Conservation (phyloP, 169 alveolate species). For the Plasmodium fragile region DNA sequence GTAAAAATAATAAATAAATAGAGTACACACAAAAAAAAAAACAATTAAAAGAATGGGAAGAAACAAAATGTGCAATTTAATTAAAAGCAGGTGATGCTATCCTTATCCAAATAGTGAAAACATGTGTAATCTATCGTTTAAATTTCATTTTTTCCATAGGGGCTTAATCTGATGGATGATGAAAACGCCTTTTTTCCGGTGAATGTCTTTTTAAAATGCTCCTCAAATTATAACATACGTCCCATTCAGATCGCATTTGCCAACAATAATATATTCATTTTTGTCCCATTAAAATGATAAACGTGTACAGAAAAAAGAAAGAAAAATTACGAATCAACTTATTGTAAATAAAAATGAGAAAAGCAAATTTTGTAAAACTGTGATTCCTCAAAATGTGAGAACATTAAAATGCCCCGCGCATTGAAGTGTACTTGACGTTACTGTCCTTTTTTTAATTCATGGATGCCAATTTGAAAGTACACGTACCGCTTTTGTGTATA, state of each 20-base stretch:
- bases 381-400: not conserved
- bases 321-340: not conserved
- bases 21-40: not conserved
- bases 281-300: not conserved
- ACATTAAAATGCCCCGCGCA: not conserved
- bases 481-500: not conserved
- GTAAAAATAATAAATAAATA: not conserved
- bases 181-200: not conserved
- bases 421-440: not conserved
- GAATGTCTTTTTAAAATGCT: constrained; percentile 4
- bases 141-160: not conserved
- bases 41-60: not conserved
- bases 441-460: not conserved
- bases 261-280: not conserved
- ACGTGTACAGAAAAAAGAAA: not conserved
- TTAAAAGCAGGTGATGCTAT: not conserved
- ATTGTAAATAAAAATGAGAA: not conserved
- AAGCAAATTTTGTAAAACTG: not conserved
- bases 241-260: not conserved
- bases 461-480: not conserved
- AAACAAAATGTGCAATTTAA: not conserved
- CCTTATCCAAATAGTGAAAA: not conserved
- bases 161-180: not conserved
- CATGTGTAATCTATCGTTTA: not conserved
- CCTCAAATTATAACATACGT: not conserved